These are phyloP conservation scores for Rubia yunnanensis DNA, from an alignment of 257 asterid species.

Conservation along the genomic window DNA sequence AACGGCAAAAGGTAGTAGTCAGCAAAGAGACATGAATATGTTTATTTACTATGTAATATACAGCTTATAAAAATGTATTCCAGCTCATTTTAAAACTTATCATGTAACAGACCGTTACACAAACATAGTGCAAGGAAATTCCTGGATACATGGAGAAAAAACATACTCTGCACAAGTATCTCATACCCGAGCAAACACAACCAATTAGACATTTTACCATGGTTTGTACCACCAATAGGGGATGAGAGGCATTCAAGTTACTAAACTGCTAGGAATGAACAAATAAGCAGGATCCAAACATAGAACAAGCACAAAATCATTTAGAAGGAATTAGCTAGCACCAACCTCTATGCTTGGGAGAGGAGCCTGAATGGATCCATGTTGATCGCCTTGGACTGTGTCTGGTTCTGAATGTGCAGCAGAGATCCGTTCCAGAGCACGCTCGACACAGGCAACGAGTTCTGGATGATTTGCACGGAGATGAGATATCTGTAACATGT, in stretches of 20 bases:
- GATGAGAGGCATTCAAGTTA: background rate
- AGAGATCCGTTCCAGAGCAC: constrained; percentile 59
- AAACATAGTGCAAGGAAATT: background rate
- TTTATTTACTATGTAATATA: background rate
- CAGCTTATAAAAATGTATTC: background rate
- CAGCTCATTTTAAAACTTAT: background rate
- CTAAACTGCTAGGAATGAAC: background rate
- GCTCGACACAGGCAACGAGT: constrained; percentile 61
- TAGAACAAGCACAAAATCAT: background rate
- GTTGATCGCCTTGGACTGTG: constrained; percentile 46
- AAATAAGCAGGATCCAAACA: background rate
- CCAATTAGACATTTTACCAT: background rate
- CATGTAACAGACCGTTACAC: background rate
- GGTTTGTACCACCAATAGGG: background rate
- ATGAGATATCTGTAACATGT: constrained; percentile 90
- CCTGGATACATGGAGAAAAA: background rate
- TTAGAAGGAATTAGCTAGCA: background rate
- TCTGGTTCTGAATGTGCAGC: constrained; percentile 66
- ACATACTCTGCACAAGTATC: background rate
- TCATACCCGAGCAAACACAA: background rate
- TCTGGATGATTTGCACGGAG: constrained; percentile 67
- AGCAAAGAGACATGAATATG: background rate
- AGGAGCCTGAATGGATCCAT: constrained; percentile 42
- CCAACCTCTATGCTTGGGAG: constrained; percentile 50
- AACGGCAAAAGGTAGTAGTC: background rate